Percentiles rank a stretch among this genome's conserved stretches.
Conservation (phyloP, 2,329 filamentous ascomycete genomes). For the Apiospora pterosperma region DNA sequence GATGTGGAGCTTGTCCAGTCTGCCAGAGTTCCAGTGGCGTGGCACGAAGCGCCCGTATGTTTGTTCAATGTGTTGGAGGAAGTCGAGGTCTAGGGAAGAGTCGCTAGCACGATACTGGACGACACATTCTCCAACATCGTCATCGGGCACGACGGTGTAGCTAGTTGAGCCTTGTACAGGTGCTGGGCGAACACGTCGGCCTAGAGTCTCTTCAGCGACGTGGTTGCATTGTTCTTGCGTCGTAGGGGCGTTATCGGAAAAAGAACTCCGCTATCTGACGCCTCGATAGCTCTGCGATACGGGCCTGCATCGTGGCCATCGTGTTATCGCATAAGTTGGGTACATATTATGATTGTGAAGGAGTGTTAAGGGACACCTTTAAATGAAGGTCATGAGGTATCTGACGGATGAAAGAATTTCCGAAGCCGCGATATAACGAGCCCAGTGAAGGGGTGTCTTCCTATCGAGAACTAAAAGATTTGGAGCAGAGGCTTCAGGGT, state of each 20-base stretch:
- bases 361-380: too few species aligned
- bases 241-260: conserved; percentile 6
- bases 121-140: not conserved
- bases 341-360: too few species aligned
- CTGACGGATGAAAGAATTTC: too few species aligned
- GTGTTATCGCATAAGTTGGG: too few species aligned
- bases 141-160: conserved; percentile 11
- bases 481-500: too few species aligned
- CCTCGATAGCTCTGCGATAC: not conserved
- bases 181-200: conserved; percentile 7
- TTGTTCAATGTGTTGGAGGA: conserved; percentile 11
- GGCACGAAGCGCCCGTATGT: conserved; percentile 12
- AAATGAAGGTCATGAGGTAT: too few species aligned
- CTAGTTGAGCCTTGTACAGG: conserved; percentile 11
- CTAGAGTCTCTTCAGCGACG: conserved; percentile 8
- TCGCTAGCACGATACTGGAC: conserved; percentile 10
- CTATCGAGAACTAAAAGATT: too few species aligned
- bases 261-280: conserved; percentile 12
- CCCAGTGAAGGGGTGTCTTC: too few species aligned
- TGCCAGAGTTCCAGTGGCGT: conserved; percentile 8
- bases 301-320: not conserved
- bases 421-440: too few species aligned
- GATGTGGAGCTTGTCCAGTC: conserved; percentile 8
- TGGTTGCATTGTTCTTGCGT: conserved; percentile 12
- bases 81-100: conserved; percentile 8